These are phyloP conservation scores for Debaryomyces singareniensis DNA, from an alignment of 1,139 yeast genomes.

Conservation along the genomic window DNA sequence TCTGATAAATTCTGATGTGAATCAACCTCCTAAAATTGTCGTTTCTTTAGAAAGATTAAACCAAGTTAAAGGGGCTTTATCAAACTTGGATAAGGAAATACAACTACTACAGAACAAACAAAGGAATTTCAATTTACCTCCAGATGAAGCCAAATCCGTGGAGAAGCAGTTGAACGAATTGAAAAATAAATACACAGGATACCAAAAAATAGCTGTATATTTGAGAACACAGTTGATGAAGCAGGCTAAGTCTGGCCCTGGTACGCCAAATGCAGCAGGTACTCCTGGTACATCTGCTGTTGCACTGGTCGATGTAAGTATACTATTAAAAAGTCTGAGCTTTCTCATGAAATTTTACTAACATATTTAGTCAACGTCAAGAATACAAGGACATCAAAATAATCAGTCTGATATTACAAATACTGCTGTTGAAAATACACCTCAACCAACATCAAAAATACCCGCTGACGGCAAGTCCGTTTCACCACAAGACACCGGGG, in stretches of 20 bases:
- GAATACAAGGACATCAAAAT: no score
- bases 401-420: no score
- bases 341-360: no score
- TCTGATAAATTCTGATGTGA: slow-evolving; percentile 8
- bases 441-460: no score
- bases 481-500: slow-evolving; percentile 7
- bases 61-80: slow-evolving; percentile 30
- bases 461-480: slow-evolving; percentile 5
- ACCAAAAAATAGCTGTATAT: slow-evolving; percentile 32
- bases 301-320: background rate
- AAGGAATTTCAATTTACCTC: slow-evolving; percentile 16
- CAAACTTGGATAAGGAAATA: slow-evolving; percentile 38
- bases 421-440: no score
- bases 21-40: slow-evolving; percentile 11
- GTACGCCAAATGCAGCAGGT: background rate
- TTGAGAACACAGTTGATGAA: slow-evolving; percentile 35
- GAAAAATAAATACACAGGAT: slow-evolving; percentile 29
- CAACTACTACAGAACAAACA: slow-evolving; percentile 21
- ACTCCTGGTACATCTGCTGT: background rate
- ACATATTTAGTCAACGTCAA: no score
- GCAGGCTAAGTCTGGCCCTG: slow-evolving; percentile 16
- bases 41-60: slow-evolving; percentile 38
- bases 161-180: slow-evolving; percentile 32
- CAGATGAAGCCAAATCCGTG: slow-evolving; percentile 26
- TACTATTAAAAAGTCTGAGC: no score